phyloP scores from a whole-genome alignment of 768 basidiomycete genomes.

The Zangia roseola region DNA sequence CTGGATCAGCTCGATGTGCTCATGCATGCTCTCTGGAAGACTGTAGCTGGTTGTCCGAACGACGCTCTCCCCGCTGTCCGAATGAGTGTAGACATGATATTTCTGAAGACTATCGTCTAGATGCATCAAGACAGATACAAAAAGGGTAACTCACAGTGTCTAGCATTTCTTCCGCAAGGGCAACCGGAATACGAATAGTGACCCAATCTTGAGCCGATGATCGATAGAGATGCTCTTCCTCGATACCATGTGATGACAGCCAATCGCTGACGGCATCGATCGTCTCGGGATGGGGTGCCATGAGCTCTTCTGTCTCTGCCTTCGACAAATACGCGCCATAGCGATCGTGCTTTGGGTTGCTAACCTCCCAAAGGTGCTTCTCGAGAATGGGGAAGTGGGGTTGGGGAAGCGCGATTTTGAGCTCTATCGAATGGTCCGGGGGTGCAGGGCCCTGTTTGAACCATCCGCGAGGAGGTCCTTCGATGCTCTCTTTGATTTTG shows the following conservation, averaged over 20 bases:
- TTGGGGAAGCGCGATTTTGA: slow-evolving; percentile 59
- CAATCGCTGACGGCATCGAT: slow-evolving; percentile 57
- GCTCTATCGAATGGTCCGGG: slow-evolving; percentile 44
- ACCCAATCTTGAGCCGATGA: slow-evolving; percentile 75
- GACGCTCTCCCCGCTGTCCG: slow-evolving; percentile 48
- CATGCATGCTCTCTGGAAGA: slow-evolving; percentile 56
- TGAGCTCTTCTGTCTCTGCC: slow-evolving; percentile 60
- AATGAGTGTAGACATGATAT: slow-evolving; percentile 62
- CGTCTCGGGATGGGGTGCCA: slow-evolving; percentile 56
- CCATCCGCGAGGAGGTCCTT: slow-evolving; percentile 50
- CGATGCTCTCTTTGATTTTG: slow-evolving; percentile 50
- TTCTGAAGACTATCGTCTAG: slow-evolving; percentile 36
- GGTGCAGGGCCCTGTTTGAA: slow-evolving; percentile 41
- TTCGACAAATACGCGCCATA: slow-evolving; percentile 62
- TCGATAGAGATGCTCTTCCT: slow-evolving; percentile 44
- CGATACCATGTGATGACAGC: slow-evolving; percentile 56
- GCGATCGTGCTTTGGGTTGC: slow-evolving; percentile 51
- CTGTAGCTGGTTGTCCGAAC: slow-evolving; percentile 71
- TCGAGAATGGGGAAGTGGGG: slow-evolving; percentile 50
- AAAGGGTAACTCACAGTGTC: slow-evolving; percentile 47
- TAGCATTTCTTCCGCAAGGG: slow-evolving; percentile 67
- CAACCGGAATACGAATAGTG: slow-evolving; percentile 54
- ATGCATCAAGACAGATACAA: background rate
- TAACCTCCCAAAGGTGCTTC: slow-evolving; percentile 54
- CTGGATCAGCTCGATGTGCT: slow-evolving; percentile 65